Evolutionary conservation across 2,329 filamentous ascomycete genomes (phyloP), one percentile per base, ranked within the genome.

Genomic region (Botrytis medusae): DNA sequence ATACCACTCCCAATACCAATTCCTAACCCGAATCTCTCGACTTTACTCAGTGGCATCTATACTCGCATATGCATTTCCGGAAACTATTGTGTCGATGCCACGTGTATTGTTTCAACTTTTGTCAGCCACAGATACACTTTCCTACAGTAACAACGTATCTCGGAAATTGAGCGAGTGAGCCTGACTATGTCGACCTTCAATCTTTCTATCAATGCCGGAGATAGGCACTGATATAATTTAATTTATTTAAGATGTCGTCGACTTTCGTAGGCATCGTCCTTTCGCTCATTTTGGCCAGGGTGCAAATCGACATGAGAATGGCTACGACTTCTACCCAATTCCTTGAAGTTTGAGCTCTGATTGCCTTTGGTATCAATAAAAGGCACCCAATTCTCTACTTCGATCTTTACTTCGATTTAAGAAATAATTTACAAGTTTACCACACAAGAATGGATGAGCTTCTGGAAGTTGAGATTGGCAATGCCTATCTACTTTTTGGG

Each of bases 31-130:
- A 61, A n/a, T 37, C 29, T 61, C 29, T 48, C 32, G n/a, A 70
- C 12, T 57, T n/a, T 46, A 10, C 37, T 70, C 54, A 29, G 29
- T 37, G 29, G 1, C 18, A 61, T 61, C 29, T 62, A 62, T 42
- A n/a, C 40, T 37, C 40, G 54, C 34, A 70, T 61, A 22, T 44
- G 22, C 54, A 37, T 14, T 8, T 70, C 18, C 34, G 25, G 34
- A 34, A 42, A 37, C 68, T 59, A 44, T 70, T 20, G 68, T 70
- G 54, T 62, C 68, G 37, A 37, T 70, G 54, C 54, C 68, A 70
- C 68, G 68, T 70, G 40, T 59, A 70, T 70, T 37, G 51, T 70
- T 70, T 61, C 46, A 67, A 51, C 22, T 54, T 22, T 63, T 54
- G 4, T 20, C 32, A 29, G 34, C 46, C 32, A 14, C 14, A 34